Conservation (phyloP, 352 stramenopile species). For the Globisporangium spinosum region DNA sequence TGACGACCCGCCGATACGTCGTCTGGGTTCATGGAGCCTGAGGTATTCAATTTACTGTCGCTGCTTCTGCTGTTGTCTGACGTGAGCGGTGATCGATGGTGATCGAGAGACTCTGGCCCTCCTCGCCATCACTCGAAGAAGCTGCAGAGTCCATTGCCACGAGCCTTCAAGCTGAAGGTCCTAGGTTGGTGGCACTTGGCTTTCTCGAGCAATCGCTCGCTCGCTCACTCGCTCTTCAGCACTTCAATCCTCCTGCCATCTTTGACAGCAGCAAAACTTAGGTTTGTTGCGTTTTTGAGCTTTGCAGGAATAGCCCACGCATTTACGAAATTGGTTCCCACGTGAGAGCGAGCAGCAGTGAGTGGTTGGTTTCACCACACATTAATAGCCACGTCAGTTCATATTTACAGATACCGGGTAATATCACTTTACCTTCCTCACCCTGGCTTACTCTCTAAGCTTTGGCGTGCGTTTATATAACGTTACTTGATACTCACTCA, state of each 20-base stretch:
- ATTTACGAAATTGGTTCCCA: neutral
- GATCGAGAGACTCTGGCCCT: neutral
- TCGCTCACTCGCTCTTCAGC: neutral
- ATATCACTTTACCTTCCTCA: neutral
- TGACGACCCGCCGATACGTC: neutral
- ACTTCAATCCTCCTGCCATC: neutral
- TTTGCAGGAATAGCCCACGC: neutral
- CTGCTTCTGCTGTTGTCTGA: neutral
- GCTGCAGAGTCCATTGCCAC: neutral
- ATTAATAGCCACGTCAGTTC: constrained; percentile 1
- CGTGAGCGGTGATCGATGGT: neutral
- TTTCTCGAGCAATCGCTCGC: neutral
- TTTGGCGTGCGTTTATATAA: neutral
- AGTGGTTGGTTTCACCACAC: constrained; percentile 9
- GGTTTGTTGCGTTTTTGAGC: neutral
- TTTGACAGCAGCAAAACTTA: neutral
- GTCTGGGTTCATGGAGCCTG: neutral
- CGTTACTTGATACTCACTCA: constrained; percentile 20
- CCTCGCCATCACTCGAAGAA: neutral
- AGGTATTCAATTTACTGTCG: neutral
- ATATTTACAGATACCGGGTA: neutral
- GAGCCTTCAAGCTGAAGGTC: too few relatives aligned
- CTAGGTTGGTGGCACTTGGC: too few relatives aligned
- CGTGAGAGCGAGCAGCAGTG: too few relatives aligned
- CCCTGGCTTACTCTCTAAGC: neutral